Conservation (phyloP, 495 filamentous ascomycete genomes). For the Hyaloscypha finlandica region DNA sequence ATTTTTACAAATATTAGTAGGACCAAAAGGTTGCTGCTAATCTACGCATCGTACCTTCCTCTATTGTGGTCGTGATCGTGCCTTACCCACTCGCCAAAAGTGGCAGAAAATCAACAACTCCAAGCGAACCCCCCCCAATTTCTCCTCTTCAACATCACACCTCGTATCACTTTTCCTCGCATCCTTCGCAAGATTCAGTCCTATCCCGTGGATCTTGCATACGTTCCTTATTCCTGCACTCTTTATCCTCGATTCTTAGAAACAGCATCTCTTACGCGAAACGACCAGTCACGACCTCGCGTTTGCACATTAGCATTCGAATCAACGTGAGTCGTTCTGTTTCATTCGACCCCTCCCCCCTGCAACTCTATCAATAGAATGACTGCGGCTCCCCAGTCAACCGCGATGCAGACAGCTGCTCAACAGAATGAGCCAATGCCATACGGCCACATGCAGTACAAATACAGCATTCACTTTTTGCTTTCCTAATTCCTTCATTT, state of each 20-base stretch:
- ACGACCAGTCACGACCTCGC: constrained; percentile 4
- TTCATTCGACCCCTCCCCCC: background rate
- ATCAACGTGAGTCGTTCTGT: constrained; percentile 6
- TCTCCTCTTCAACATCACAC: background rate
- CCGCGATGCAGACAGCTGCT: background rate
- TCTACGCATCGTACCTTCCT: background rate
- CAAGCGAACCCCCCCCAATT: background rate
- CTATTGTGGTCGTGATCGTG: background rate
- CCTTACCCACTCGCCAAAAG: background rate
- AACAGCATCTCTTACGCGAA: background rate
- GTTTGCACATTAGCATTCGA: constrained; percentile 4
- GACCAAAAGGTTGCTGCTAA: background rate
- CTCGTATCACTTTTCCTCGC: constrained; percentile 2
- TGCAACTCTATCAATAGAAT: background rate
- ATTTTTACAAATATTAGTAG: background rate
- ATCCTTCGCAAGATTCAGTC: constrained; percentile 17
- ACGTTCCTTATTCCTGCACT: constrained; percentile 9
- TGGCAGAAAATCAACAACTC: background rate
- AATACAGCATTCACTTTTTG: background rate
- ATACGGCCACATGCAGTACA: background rate
- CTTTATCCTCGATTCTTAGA: background rate
- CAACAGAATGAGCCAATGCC: background rate
- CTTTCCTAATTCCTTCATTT: background rate
- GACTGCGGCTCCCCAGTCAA: background rate
- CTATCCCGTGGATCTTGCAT: constrained; percentile 12